Percentiles rank a stretch among this genome's conserved stretches.
Conservation (phyloP, 352 stramenopile species). For the Phytopythium vexans region DNA sequence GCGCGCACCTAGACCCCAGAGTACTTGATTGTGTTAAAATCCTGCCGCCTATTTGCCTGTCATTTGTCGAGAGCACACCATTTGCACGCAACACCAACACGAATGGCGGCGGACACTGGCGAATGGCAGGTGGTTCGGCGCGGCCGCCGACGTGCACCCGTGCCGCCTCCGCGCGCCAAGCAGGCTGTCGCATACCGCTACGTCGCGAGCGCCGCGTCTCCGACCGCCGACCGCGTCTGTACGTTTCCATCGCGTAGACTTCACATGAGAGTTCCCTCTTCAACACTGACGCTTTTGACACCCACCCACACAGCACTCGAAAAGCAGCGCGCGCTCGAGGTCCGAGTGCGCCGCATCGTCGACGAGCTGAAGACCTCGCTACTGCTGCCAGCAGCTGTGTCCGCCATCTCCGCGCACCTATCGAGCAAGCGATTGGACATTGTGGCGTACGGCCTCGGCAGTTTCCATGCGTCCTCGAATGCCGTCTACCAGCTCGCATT, state of each 20-base stretch:
- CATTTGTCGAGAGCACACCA: background rate
- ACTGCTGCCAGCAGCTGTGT: constrained; percentile 25
- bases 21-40: too few relatives aligned
- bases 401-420: constrained; percentile 14
- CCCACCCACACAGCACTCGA: background rate
- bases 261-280: too few relatives aligned
- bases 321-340: constrained; percentile 36
- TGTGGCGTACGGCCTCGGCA: constrained; percentile 72
- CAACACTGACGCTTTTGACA: too few relatives aligned
- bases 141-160: background rate
- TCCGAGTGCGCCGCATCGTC: constrained; percentile 34
- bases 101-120: background rate
- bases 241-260: too few relatives aligned
- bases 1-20: too few relatives aligned
- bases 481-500: constrained; percentile 76
- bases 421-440: constrained; percentile 15
- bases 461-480: constrained; percentile 70
- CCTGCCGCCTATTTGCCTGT: background rate
- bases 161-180: background rate
- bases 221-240: too few relatives aligned
- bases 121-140: constrained; percentile 4
- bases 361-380: constrained; percentile 22
- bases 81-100: background rate
- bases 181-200: too few relatives aligned
- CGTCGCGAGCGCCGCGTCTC: too few relatives aligned